Evolutionary conservation across 805 yeast genomes (phyloP).

Genomic region (Candida silvatica): DNA sequence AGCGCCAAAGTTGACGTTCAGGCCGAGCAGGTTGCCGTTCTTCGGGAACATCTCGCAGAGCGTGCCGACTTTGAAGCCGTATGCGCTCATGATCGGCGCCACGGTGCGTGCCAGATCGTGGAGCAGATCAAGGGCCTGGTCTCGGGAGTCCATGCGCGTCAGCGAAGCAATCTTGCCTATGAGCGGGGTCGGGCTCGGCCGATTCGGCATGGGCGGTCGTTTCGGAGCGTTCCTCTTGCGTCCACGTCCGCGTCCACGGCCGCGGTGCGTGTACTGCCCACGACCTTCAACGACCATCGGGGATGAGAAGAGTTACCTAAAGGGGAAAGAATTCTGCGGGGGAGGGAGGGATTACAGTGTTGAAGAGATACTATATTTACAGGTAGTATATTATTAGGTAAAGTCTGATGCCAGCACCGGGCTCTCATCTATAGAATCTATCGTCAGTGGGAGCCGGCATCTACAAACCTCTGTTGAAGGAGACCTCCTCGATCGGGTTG

Average conservation of each 20-base stretch:
- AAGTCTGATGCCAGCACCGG: too few species aligned
- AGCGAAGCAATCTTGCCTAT: conserved; percentile 35
- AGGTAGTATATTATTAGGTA: too few species aligned
- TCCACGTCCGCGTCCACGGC: conserved; percentile 4
- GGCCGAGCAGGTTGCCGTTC: conserved; percentile 55
- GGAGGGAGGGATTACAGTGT: too few species aligned
- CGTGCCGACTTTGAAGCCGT: conserved; percentile 54
- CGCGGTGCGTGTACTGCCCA: conserved; percentile 6
- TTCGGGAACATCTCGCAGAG: conserved; percentile 81
- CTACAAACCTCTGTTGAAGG: conserved; percentile 92
- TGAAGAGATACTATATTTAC: too few species aligned
- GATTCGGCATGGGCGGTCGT: too few species aligned
- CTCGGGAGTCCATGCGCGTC: conserved; percentile 32
- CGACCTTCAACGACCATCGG: conserved; percentile 20
- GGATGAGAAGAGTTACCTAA: neutral
- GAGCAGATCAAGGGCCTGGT: conserved; percentile 48
- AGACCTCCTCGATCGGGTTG: conserved; percentile 45
- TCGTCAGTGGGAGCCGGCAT: too few species aligned
- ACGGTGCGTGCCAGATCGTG: conserved; percentile 63
- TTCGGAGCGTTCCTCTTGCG: too few species aligned
- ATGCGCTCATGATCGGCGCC: conserved; percentile 69
- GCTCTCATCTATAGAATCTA: neutral
- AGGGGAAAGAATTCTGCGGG: too few species aligned
- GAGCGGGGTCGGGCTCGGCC: conserved; percentile 25
- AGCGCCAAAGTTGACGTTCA: conserved; percentile 73